Conservation (phyloP, 257 asterid species). For the Ballota nigra region DNA sequence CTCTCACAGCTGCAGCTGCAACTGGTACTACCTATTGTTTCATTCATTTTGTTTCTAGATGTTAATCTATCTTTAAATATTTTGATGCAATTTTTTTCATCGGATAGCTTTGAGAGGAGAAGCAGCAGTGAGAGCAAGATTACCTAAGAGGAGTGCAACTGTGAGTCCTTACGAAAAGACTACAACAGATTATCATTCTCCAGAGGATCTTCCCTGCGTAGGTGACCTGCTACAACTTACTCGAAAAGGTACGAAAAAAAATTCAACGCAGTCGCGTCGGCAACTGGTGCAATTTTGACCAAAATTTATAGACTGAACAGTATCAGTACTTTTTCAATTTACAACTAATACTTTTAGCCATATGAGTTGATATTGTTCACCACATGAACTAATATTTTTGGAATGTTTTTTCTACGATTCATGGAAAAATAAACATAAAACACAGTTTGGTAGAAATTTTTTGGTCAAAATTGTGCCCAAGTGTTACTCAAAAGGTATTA, state of each 20-base stretch:
- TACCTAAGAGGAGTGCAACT: slow-evolving; percentile 78
- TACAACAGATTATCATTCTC: slow-evolving; percentile 40
- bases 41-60: neutral
- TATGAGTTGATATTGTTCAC: no score
- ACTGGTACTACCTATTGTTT: slow-evolving; percentile 46
- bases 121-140: slow-evolving; percentile 69
- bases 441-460: no score
- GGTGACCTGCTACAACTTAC: slow-evolving; percentile 80
- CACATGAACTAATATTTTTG: neutral
- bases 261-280: no score
- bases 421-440: no score
- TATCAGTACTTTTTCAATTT: neutral
- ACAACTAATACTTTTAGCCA: neutral
- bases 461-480: no score
- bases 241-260: slow-evolving; percentile 34
- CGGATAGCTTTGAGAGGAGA: slow-evolving; percentile 79
- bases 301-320: no score
- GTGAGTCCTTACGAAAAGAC: slow-evolving; percentile 72
- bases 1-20: slow-evolving; percentile 91
- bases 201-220: slow-evolving; percentile 49
- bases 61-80: neutral
- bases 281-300: neutral
- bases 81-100: slow-evolving; percentile 3
- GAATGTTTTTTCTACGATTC: no score
- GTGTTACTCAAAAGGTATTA: no score